Percentiles rank a stretch among this genome's conserved stretches.
phyloP scores from a whole-genome alignment of 805 yeast species.

The Wickerhamomyces chaumierensis region DNA sequence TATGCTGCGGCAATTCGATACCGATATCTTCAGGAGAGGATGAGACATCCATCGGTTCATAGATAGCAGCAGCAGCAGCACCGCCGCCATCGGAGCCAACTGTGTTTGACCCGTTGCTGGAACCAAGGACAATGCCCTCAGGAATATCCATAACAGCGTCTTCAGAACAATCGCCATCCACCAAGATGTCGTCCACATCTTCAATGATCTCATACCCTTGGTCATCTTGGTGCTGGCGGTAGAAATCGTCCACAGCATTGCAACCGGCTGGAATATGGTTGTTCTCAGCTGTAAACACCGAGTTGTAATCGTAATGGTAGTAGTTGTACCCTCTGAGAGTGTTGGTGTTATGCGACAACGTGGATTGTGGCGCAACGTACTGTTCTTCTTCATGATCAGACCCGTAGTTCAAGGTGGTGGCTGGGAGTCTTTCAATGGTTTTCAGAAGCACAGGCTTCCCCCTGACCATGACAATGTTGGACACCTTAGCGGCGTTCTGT shows the following conservation, averaged over 20 bases:
- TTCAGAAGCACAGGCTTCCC: constrained; percentile 15
- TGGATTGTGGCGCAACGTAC: constrained; percentile 29
- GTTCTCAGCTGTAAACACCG: constrained; percentile 41
- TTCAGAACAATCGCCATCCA: constrained; percentile 17
- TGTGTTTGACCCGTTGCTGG: constrained; percentile 14
- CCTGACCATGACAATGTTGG: neutral
- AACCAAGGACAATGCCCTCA: constrained; percentile 18
- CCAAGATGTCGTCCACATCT: neutral
- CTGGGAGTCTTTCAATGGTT: constrained; percentile 73
- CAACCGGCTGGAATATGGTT: neutral
- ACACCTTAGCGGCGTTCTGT: no score
- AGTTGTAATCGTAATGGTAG: constrained; percentile 68
- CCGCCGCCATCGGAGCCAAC: no score
- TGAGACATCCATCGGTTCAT: neutral
- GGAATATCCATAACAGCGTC: constrained; percentile 19
- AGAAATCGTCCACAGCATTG: constrained; percentile 2
- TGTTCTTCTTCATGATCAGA: constrained; percentile 50
- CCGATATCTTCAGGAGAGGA: neutral
- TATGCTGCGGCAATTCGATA: neutral
- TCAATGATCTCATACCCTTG: constrained; percentile 7
- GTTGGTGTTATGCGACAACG: constrained; percentile 61
- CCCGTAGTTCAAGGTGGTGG: constrained; percentile 75
- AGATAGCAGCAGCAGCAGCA: neutral
- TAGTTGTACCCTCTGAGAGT: constrained; percentile 61
- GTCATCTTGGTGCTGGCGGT: constrained; percentile 12